phyloP scores from a whole-genome alignment of 2,329 filamentous ascomycete species.

The Phoma sp. region DNA sequence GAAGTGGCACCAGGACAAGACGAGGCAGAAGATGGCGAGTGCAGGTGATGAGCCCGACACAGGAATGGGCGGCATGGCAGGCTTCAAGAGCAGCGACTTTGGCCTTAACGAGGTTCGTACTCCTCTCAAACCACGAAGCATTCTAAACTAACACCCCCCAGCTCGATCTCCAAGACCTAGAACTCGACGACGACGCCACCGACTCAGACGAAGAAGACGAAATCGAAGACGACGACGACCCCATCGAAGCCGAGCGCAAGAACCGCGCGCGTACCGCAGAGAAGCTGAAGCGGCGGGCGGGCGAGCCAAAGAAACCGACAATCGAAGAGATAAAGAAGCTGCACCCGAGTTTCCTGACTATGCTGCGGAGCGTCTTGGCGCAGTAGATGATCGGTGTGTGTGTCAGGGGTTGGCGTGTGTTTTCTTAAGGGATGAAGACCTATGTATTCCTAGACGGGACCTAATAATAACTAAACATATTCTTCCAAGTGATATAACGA shows the following conservation, averaged over 20 bases:
- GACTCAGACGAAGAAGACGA: conserved; percentile 60
- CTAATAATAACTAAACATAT: neutral
- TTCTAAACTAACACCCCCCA: conserved; percentile 32
- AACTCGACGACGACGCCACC: conserved; percentile 71
- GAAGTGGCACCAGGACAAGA: conserved; percentile 98
- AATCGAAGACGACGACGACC: conserved; percentile 81
- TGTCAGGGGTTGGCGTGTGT: neutral
- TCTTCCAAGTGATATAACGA: too few species aligned
- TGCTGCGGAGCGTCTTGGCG: conserved; percentile 82
- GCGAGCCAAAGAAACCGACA: conserved; percentile 81
- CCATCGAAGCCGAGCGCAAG: conserved; percentile 84
- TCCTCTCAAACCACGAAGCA: neutral
- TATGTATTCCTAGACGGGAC: conserved; percentile 7
- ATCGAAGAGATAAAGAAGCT: conserved; percentile 83
- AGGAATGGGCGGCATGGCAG: conserved; percentile 47
- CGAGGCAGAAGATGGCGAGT: conserved; percentile 96
- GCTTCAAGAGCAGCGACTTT: conserved; percentile 84
- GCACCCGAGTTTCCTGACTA: conserved; percentile 77
- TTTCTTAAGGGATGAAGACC: neutral
- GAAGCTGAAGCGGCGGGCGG: conserved; percentile 77
- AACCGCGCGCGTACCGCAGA: conserved; percentile 79
- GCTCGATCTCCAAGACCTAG: conserved; percentile 82
- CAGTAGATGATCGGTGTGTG: conserved; percentile 23
- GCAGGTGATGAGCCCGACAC: conserved; percentile 60
- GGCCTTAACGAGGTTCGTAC: conserved; percentile 74